Percentiles rank a stretch among this genome's conserved stretches.
Evolutionary conservation across 2,329 filamentous ascomycete genomes (phyloP).

Genomic region (Parasarocladium wereldwijsianum): DNA sequence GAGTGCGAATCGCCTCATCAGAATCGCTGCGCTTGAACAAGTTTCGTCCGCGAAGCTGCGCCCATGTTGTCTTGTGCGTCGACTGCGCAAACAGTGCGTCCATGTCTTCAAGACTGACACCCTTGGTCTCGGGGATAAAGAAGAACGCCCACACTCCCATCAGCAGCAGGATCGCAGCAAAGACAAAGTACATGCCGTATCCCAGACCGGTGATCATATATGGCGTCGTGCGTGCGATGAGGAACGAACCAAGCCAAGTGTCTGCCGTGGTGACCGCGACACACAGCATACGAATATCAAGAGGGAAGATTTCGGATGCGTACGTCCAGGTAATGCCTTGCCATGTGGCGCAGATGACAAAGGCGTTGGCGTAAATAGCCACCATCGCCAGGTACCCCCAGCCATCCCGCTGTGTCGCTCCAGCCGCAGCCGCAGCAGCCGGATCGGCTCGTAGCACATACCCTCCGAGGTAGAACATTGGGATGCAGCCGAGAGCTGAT

Average conservation of each 20-base stretch:
- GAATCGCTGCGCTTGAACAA: not conserved
- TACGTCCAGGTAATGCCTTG: constrained; percentile 29
- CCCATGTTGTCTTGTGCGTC: constrained; percentile 18
- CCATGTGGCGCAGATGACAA: constrained; percentile 24
- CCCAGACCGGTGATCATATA: constrained; percentile 25
- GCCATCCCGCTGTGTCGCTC: constrained; percentile 25
- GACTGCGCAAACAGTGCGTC: constrained; percentile 19
- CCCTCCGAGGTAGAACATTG: constrained; percentile 24
- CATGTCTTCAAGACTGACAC: constrained; percentile 25
- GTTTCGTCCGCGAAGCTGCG: constrained; percentile 8
- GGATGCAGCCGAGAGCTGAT: constrained; percentile 20
- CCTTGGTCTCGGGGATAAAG: constrained; percentile 37
- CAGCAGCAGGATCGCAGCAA: constrained; percentile 27
- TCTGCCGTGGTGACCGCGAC: constrained; percentile 19
- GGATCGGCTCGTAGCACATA: constrained; percentile 19
- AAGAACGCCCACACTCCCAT: constrained; percentile 32
- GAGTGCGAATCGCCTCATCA: not conserved
- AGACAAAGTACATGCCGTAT: constrained; percentile 39
- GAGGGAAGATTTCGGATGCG: constrained; percentile 30
- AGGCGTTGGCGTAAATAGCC: constrained; percentile 25
- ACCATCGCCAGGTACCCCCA: constrained; percentile 31
- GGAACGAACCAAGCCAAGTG: constrained; percentile 24
- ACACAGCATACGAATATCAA: constrained; percentile 20
- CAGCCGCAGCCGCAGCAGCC: constrained; percentile 24
- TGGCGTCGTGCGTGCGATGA: constrained; percentile 23